These are phyloP conservation scores for Cyamopsis tetragonoloba DNA, from an alignment of 306 rosid species.

Conservation along the genomic window DNA sequence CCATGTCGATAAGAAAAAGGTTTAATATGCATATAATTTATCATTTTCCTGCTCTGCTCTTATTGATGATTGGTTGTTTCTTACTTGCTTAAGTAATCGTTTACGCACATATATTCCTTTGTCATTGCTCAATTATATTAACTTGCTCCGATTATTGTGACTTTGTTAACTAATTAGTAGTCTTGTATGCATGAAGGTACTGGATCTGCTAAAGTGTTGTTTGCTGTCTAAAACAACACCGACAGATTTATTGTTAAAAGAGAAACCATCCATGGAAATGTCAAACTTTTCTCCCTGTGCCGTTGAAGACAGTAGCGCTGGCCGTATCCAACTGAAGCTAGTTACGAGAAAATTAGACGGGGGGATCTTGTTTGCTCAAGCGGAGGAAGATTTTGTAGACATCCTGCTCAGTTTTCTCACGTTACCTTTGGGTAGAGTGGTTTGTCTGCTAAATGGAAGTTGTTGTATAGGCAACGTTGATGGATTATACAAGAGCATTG, in stretches of 20 bases:
- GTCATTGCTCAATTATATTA: too few relatives aligned
- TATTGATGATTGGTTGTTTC: background rate
- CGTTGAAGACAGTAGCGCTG: background rate
- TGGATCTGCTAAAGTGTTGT: conserved; percentile 22
- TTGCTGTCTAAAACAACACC: background rate
- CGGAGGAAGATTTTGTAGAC: conserved; percentile 13
- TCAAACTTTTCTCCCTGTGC: background rate
- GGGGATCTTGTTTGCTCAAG: conserved; percentile 11
- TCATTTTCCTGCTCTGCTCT: background rate
- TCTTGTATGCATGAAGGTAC: too few relatives aligned
- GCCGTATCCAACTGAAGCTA: background rate
- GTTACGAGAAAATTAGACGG: background rate
- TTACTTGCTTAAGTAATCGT: background rate
- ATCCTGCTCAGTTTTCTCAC: conserved; percentile 8
- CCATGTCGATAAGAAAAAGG: background rate
- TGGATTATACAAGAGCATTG: background rate
- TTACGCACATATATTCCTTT: too few relatives aligned
- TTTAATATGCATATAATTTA: too few relatives aligned
- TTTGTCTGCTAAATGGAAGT: background rate
- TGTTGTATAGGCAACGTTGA: background rate
- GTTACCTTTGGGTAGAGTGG: conserved; percentile 11
- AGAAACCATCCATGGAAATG: background rate
- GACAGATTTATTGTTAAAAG: background rate
- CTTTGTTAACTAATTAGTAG: too few relatives aligned
- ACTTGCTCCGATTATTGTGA: too few relatives aligned